phyloP scores from a whole-genome alignment of 2,329 filamentous ascomycete species.

The Colletotrichum spaethianum region DNA sequence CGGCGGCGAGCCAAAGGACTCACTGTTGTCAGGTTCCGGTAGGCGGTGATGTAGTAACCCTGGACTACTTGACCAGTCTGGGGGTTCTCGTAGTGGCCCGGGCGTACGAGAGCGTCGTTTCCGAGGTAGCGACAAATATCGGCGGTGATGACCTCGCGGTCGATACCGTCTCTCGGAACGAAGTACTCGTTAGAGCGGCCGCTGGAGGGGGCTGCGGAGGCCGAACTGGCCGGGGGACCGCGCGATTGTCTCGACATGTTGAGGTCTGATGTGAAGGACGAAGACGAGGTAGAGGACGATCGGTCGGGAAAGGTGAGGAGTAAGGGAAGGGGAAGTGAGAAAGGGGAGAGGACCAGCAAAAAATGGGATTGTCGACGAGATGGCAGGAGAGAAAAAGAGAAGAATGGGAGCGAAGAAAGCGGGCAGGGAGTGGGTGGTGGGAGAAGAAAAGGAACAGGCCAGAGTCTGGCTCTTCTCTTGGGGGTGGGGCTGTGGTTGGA shows the following conservation, averaged over 20 bases:
- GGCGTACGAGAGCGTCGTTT: slow-evolving; percentile 85
- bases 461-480: slow-evolving; percentile 40
- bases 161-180: slow-evolving; percentile 84
- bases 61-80: slow-evolving; percentile 72
- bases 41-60: slow-evolving; percentile 85
- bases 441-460: slow-evolving; percentile 48
- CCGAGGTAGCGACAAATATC: slow-evolving; percentile 89
- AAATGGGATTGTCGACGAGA: slow-evolving; percentile 48
- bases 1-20: slow-evolving; percentile 50
- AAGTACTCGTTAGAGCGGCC: slow-evolving; percentile 83
- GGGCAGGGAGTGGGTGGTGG: slow-evolving; percentile 47
- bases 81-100: slow-evolving; percentile 78
- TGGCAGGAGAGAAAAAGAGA: slow-evolving; percentile 48
- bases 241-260: slow-evolving; percentile 59
- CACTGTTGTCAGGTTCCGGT: slow-evolving; percentile 84
- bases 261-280: slow-evolving; percentile 41
- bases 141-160: slow-evolving; percentile 86
- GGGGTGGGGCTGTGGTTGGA: slow-evolving; percentile 31
- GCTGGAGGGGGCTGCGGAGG: slow-evolving; percentile 55
- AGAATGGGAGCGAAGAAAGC: slow-evolving; percentile 47
- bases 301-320: slow-evolving; percentile 42
- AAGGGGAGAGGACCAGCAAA: slow-evolving; percentile 44
- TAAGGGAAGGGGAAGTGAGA: slow-evolving; percentile 43
- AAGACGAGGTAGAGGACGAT: slow-evolving; percentile 36
- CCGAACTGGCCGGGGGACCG: slow-evolving; percentile 50